phyloP scores from a whole-genome alignment of 441 rosid species.

The Pelargonium cotyledonis region DNA sequence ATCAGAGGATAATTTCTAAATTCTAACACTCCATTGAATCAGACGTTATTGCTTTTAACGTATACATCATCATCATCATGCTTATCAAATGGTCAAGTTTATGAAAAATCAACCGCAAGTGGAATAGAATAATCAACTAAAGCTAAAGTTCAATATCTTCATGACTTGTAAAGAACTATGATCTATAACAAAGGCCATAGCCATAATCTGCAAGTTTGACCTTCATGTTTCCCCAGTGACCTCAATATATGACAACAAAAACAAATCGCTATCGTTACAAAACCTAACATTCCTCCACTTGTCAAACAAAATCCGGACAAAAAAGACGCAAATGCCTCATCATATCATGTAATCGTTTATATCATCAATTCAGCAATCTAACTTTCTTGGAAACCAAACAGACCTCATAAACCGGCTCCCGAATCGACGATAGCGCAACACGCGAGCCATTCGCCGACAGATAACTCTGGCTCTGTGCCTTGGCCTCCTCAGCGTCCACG shows the following conservation, averaged over 20 bases:
- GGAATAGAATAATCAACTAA: too few species aligned
- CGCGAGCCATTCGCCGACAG: conserved; percentile 1
- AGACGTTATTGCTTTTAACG: too few species aligned
- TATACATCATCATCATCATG: too few species aligned
- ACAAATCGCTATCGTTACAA: background rate
- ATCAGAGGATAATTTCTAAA: too few species aligned
- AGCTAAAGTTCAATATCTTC: too few species aligned
- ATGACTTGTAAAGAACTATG: too few species aligned
- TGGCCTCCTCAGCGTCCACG: conserved; percentile 27
- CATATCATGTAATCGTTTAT: background rate
- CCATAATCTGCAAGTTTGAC: background rate
- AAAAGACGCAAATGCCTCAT: background rate
- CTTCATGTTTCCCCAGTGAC: background rate
- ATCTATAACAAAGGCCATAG: too few species aligned
- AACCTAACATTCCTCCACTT: background rate
- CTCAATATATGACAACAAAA: background rate
- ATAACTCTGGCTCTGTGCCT: conserved; percentile 16
- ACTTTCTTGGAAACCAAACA: conserved; percentile 1
- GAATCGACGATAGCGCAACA: conserved; percentile 42
- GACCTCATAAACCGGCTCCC: conserved; percentile 93
- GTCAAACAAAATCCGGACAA: background rate
- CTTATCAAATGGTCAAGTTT: too few species aligned
- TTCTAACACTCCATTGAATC: too few species aligned
- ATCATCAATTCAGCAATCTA: background rate
- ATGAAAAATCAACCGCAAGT: too few species aligned